Evolutionary conservation across 78 protist species (phyloP).

Genomic region (Guillardia theta): DNA sequence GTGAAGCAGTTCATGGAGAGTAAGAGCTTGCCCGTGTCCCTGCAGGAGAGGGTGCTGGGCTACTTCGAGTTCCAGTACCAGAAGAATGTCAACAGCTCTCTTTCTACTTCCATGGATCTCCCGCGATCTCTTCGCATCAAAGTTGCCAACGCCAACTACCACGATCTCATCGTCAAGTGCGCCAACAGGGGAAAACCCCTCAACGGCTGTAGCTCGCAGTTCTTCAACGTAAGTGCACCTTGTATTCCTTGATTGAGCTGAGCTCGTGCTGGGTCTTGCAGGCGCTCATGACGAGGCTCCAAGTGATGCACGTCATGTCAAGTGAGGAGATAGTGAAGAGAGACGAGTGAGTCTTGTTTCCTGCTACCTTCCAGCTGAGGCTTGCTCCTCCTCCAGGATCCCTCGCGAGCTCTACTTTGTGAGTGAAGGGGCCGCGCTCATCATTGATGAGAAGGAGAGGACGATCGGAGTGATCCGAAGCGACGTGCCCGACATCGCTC

Average conservation of each 20-base stretch:
- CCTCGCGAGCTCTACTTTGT: background rate
- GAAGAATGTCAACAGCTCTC: background rate
- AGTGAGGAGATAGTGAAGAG: background rate
- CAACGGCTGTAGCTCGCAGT: background rate
- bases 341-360: background rate
- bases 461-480: background rate
- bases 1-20: background rate
- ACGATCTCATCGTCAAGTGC: background rate
- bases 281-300: background rate
- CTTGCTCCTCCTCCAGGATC: background rate
- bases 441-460: background rate
- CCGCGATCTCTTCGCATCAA: constrained; percentile 1
- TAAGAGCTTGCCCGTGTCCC: background rate
- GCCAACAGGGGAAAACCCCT: background rate
- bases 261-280: background rate
- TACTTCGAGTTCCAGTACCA: constrained; percentile 17
- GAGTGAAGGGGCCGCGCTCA: background rate
- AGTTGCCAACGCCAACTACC: background rate
- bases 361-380: background rate
- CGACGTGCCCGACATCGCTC: background rate
- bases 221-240: too few relatives aligned
- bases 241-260: background rate
- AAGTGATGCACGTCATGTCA: background rate
- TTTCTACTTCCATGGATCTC: background rate
- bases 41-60: background rate